Conservation (phyloP, 768 basidiomycete species). For the Pleurotus tuber-regium region DNA sequence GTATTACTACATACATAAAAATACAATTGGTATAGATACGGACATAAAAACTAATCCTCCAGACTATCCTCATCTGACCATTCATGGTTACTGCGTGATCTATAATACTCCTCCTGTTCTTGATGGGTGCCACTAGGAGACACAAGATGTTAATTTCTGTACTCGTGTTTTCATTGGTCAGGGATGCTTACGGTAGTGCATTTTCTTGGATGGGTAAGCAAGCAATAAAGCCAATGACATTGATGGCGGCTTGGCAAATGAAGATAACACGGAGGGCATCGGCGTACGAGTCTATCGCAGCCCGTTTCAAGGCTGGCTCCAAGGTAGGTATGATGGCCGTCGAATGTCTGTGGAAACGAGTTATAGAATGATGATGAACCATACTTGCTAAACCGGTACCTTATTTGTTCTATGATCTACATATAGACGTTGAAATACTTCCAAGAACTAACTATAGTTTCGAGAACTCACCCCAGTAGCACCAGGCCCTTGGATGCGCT, state of each 20-base stretch:
- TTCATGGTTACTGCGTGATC: slow-evolving; percentile 15
- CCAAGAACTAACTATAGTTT: background rate
- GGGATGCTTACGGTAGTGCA: slow-evolving; percentile 49
- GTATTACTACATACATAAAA: slow-evolving; percentile 3
- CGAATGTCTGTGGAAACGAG: slow-evolving; percentile 49
- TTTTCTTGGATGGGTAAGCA: slow-evolving; percentile 79
- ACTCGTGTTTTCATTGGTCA: no score
- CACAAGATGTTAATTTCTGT: no score
- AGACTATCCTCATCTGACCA: background rate
- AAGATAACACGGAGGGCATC: slow-evolving; percentile 81
- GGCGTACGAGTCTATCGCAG: slow-evolving; percentile 76
- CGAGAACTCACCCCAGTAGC: slow-evolving; percentile 59
- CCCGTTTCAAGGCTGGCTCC: slow-evolving; percentile 47
- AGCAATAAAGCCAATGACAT: slow-evolving; percentile 62
- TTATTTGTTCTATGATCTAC: slow-evolving; percentile 73
- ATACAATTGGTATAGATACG: slow-evolving; percentile 10
- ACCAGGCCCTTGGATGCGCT: slow-evolving; percentile 73
- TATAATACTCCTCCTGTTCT: slow-evolving; percentile 57
- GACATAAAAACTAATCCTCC: slow-evolving; percentile 7
- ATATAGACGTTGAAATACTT: slow-evolving; percentile 15
- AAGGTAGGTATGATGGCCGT: slow-evolving; percentile 70
- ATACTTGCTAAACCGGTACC: slow-evolving; percentile 32
- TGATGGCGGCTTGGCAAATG: slow-evolving; percentile 71
- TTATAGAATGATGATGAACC: background rate
- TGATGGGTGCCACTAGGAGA: slow-evolving; percentile 57